Percentiles rank a stretch among this genome's conserved stretches.
Evolutionary conservation across 805 yeast genomes (phyloP).

Genomic region (Yarrowia divulgata): DNA sequence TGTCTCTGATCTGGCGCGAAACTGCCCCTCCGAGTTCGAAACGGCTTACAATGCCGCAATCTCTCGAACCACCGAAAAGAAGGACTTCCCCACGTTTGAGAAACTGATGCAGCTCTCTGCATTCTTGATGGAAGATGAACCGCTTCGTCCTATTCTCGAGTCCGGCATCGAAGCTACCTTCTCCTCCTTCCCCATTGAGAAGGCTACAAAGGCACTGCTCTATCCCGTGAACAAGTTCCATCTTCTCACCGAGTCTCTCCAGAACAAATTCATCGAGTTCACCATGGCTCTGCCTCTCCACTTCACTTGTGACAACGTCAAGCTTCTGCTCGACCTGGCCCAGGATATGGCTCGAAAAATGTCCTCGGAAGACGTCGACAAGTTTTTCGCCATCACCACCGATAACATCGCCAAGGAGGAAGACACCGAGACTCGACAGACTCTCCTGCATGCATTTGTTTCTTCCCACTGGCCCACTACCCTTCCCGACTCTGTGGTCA

Average conservation of each 20-base stretch:
- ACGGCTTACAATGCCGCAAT: conserved; percentile 48
- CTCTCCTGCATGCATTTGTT: conserved; percentile 32
- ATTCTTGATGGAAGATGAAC: conserved; percentile 24
- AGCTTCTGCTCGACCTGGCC: conserved; percentile 7
- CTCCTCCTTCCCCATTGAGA: conserved; percentile 7
- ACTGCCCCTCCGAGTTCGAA: neutral
- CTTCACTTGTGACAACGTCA: conserved; percentile 17
- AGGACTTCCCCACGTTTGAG: conserved; percentile 27
- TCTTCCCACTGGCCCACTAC: conserved; percentile 32
- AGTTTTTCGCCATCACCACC: conserved; percentile 12
- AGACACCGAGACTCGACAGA: conserved; percentile 21
- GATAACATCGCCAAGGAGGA: conserved; percentile 20
- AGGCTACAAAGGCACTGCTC: conserved; percentile 23
- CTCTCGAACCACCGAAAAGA: conserved; percentile 11
- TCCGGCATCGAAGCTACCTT: conserved; percentile 1
- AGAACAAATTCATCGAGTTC: conserved; percentile 22
- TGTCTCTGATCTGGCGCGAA: conserved; percentile 19
- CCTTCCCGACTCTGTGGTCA: conserved; percentile 23
- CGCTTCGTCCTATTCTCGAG: conserved; percentile 10
- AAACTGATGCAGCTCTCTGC: conserved; percentile 25
- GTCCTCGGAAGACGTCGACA: conserved; percentile 2
- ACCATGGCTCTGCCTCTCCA: conserved; percentile 9
- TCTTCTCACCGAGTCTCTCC: conserved; percentile 15
- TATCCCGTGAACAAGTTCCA: conserved; percentile 27
- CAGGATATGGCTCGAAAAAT: conserved; percentile 16